A percentile compares a stretch with the other conserved stretches of the same genome.
phyloP scores from a whole-genome alignment of 345 rosid species.

The Populus deltoides region DNA sequence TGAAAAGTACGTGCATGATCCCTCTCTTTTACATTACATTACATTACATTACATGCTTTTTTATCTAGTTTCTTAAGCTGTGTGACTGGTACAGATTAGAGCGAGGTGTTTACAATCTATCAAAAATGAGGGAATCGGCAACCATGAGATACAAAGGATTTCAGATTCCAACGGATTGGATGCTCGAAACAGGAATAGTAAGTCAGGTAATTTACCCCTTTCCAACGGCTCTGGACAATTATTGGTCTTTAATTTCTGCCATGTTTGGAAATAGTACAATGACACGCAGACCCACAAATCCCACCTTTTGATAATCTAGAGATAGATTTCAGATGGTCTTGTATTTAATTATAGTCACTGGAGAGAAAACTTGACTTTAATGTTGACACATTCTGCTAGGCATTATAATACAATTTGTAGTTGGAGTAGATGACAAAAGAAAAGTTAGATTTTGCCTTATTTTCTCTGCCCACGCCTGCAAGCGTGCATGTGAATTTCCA shows the following conservation, averaged over 20 bases:
- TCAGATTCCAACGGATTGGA: constrained; percentile 86
- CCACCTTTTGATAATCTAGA: neutral
- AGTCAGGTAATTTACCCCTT: constrained; percentile 56
- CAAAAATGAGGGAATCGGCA: constrained; percentile 89
- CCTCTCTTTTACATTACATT: neutral
- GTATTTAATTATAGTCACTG: constrained; percentile 9
- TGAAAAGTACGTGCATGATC: constrained; percentile 60
- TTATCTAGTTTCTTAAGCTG: neutral
- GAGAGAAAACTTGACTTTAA: constrained; percentile 9
- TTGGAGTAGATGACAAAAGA: constrained; percentile 32
- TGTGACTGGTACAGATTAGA: constrained; percentile 53
- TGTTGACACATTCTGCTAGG: constrained; percentile 20
- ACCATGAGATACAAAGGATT: constrained; percentile 57
- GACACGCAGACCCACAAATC: neutral
- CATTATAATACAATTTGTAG: constrained; percentile 3
- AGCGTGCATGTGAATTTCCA: constrained; percentile 50
- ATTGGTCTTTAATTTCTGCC: neutral
- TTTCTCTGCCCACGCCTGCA: constrained; percentile 42
- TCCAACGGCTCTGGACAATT: neutral
- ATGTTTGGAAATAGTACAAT: neutral
- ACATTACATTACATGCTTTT: neutral
- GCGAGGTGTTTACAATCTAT: constrained; percentile 84
- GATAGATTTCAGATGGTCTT: constrained; percentile 11
- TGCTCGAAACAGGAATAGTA: constrained; percentile 86
- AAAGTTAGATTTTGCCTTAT: constrained; percentile 12